Evolutionary conservation across 2,329 filamentous ascomycete species (phyloP), one percentile per base, ranked within the genome.

Genomic region (Arachnopeziza araneosa): DNA sequence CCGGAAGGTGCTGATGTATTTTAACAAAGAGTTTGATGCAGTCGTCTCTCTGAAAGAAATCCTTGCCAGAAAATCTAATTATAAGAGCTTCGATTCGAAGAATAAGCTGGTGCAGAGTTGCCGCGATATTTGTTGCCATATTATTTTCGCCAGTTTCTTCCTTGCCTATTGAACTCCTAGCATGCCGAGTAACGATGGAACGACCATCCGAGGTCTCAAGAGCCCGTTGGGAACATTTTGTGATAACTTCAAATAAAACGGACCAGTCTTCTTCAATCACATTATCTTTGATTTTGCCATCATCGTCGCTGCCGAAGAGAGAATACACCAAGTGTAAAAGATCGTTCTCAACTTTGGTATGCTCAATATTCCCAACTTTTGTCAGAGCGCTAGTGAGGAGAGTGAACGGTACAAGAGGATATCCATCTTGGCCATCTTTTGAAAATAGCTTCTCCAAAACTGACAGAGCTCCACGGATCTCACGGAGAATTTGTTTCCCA

Each of bases 241-340:
- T 76, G 1, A 84, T 83, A 21, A 88, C 80, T 22, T 83, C 77
- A 21, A 90, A 78, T 59, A 88, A 77, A 4, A 79, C 73, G 1
- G 80, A 78, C 85, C 87, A 88, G 69, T 89, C 85, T 67, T 88
- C 86, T 59, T 88, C 85, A 50, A 82, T 74, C 23, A 89, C 73
- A 54, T 86, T 75, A 17, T 76, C 75, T 63, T 83, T 83, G 52
- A 88, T 72, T 22, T 76, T 76, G 22, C 79, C 78, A 53, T 80
- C 74, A 9, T 77, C 78, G 61, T 79, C 81, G 59, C 26, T 22
- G 22, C 78, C 76, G 68, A 85, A 86, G 30, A 85, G 75, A 36
- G 76, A 80, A 69, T 82, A 83, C 63, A 85, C 77, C 10, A 74
- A 63, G 44, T 62, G 63, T 32, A 74, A 55, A 21, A 69, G 60